Base-by-base conservation (phyloP, 2,329 filamentous ascomycete species). In the Trichoderma atroviride region DNA sequence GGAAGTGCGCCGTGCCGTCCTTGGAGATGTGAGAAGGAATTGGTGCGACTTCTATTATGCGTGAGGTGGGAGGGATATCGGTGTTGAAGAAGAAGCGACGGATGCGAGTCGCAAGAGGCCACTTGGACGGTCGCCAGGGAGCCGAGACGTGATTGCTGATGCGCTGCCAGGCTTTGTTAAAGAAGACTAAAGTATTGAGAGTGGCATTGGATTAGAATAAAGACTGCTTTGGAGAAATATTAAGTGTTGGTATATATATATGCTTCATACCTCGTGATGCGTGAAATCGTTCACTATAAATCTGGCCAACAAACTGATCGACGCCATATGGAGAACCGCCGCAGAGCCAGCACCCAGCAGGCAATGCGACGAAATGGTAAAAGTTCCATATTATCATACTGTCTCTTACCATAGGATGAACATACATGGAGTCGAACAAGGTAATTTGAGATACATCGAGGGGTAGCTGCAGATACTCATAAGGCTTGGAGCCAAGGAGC, bases 341-440 rank as follows among this genome's bases (percentile, higher is more conserved):
- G 27, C 71, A 72, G 33, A 74, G 56, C 73, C 73, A 74, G 27
- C 73, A 73, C 2, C 73, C 74, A 1, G 71, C 72, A 56, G 73
- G 70, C 24, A 74, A 67, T 52, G 73, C 73, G 19, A 74, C 56
- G 31, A 71, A 72, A 70, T 82, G 79, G 68, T 83, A 83, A 71
- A 78, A 80, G 24, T 75, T 73, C 81, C 81, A 83, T 53, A 79
- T 74, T 24, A 77, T 70, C 68, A 71, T 76, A 16, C 75, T 78
- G 37, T 78, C 77, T 61, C 78, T 74, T 4, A 82, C 75, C 60
- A 78, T 69, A 3, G 80, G 80, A 53, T 81, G 81, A 7, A 81
- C 78, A 67, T 83, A 83, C 65, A 79, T 78, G 14, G 80, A 79
- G 68, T 83, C 81, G 70, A 83, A 82, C n/a, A 83, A 75, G 47